Evolutionary conservation across 2,329 filamentous ascomycete species (phyloP), one percentile per base, ranked within the genome.

Genomic region (Incumbomyces delicatus): DNA sequence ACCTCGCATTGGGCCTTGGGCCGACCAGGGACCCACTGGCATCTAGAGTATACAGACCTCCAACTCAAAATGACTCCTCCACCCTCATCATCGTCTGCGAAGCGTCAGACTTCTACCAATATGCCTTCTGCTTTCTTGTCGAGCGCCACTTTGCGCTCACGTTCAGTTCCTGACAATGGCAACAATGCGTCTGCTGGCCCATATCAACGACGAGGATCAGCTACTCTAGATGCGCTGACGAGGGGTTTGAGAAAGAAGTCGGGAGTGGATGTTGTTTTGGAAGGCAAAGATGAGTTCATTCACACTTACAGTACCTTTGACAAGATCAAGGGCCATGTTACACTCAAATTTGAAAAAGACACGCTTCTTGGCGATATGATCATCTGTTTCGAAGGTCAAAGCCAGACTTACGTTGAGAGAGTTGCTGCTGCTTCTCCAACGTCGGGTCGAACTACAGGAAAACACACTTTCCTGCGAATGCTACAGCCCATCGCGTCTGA

Each of bases 391-490:
- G 53, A 63, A 50, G 61, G 60, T 51, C 49, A 40, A 40, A 52
- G 35, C 35, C 38, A 36, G n/a, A 59, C 53, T 8, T 57, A 51
- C 41, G 71, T 81, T 22, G 78, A 81, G 56, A 73, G 72, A 44
- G 62, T 76, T 35, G 70, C 69, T 2, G 66, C 70, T 2, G 66
- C 73, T 5, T 68, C 75, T 3, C 68, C 75, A 29, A 67, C 76
- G 42, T 70, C 72, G 14, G 73, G 73, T 37, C 70, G 73, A 13
- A 72, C 72, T 16, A 74, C 76, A 51, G 75, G 77, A 17, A 69
- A 67, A 40, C 78, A 81, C 50, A 73, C 71, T 14, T 84, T 83
- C 55, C 63, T 84, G 31, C 77, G 75, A 50, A 68, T 84, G 22
- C 69, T 69, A 48, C 79, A 83, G 58, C 80, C 80, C 2, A 73